Percentiles rank a stretch among this genome's conserved stretches.
These are phyloP conservation scores for Rubia tinctorum DNA, from an alignment of 305 asterid species.

Conservation along the genomic window DNA sequence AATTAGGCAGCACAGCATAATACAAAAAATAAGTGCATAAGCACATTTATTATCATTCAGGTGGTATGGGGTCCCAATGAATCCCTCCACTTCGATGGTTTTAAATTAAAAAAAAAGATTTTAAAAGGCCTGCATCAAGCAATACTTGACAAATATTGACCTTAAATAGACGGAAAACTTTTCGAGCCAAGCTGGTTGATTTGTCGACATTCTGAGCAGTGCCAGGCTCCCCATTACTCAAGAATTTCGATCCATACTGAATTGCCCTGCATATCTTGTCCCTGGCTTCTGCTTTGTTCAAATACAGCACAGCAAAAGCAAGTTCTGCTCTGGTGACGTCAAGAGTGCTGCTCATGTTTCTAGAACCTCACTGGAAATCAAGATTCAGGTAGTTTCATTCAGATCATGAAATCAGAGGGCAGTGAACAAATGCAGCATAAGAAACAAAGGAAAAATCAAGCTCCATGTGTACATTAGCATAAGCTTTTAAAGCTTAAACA, in stretches of 20 bases:
- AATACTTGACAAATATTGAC: conserved; percentile 30
- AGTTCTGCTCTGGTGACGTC: conserved; percentile 87
- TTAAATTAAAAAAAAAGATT: not conserved
- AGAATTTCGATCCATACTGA: conserved; percentile 86
- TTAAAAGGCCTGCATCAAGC: not conserved
- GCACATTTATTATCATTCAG: not conserved
- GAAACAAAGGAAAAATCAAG: not conserved
- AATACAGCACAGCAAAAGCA: conserved; percentile 79
- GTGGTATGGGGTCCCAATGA: not conserved
- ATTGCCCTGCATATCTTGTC: conserved; percentile 98
- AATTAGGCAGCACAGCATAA: not conserved
- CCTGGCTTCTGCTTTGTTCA: conserved; percentile 93
- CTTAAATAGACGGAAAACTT: conserved; percentile 97
- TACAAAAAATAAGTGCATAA: conserved; percentile 13
- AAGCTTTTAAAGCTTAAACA: not conserved
- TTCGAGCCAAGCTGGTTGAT: conserved; percentile 88
- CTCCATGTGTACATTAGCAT: not conserved
- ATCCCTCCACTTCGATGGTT: not conserved
- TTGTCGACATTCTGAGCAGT: conserved; percentile 90
- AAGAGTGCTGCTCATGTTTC: conserved; percentile 66
- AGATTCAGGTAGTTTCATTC: conserved; percentile 22
- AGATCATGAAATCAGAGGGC: not conserved
- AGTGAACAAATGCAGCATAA: not conserved
- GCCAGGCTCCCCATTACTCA: conserved; percentile 91
- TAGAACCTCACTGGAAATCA: conserved; percentile 27